Conservation (phyloP, 1,139 yeast genomes). For the Waltiozyma sp. region DNA sequence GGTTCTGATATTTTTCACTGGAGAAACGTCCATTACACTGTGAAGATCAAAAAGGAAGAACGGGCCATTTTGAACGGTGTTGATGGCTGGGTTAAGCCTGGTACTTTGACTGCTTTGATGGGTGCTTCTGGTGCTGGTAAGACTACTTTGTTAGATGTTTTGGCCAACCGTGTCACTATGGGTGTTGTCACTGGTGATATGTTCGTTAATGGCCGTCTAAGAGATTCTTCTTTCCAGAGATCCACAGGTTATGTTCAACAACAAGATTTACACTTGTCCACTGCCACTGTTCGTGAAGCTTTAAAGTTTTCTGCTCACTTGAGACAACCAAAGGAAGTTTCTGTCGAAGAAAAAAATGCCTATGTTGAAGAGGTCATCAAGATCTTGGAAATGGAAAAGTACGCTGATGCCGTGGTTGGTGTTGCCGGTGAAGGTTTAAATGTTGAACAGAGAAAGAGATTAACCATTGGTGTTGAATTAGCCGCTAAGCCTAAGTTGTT, state of each 20-base stretch:
- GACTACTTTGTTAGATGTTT: conserved; percentile 63
- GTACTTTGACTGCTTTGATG: conserved; percentile 69
- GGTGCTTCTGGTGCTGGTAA: conserved; percentile 90
- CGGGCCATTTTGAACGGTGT: conserved; percentile 56
- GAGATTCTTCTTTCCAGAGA: conserved; percentile 68
- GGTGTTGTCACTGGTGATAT: conserved; percentile 71
- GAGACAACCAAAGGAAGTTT: conserved; percentile 51
- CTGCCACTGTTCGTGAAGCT: conserved; percentile 78
- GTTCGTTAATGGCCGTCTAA: conserved; percentile 59
- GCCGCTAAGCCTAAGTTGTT: conserved; percentile 80
- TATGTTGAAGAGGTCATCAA: conserved; percentile 66
- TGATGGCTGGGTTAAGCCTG: conserved; percentile 80
- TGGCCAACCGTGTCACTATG: conserved; percentile 68
- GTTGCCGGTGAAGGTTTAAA: conserved; percentile 71
- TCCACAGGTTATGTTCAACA: conserved; percentile 80
- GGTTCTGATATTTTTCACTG: conserved; percentile 56
- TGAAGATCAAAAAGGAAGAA: conserved; percentile 53
- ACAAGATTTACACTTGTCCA: conserved; percentile 63
- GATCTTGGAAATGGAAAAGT: conserved; percentile 59
- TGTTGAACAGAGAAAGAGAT: conserved; percentile 78
- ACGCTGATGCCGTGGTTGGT: conserved; percentile 79
- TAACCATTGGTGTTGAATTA: conserved; percentile 78
- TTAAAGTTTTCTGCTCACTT: conserved; percentile 59
- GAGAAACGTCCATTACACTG: conserved; percentile 68
- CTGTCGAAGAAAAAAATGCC: conserved; percentile 48